Evolutionary conservation across 1,139 yeast species (phyloP).

Genomic region (Lodderomyces margitis): DNA sequence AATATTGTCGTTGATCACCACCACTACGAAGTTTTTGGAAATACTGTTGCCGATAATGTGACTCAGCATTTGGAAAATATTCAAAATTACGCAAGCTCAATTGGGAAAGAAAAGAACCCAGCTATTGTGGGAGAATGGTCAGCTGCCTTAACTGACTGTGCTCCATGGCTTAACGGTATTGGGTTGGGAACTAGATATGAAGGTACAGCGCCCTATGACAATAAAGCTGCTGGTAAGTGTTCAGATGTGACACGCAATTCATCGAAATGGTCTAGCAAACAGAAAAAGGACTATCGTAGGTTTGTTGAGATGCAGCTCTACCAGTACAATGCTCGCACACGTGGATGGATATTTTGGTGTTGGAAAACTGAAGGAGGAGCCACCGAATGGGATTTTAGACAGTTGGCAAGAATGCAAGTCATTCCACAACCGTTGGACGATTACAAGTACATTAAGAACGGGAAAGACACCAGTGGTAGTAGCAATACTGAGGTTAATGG

Average conservation of each 20-base stretch:
- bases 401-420: constrained; percentile 46
- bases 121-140: constrained; percentile 65
- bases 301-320: constrained; percentile 39
- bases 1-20: constrained; percentile 62
- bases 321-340: constrained; percentile 26
- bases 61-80: constrained; percentile 40
- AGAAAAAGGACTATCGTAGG: constrained; percentile 48
- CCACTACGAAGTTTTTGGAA: constrained; percentile 58
- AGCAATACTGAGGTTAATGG: neutral
- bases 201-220: constrained; percentile 41
- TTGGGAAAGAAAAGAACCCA: constrained; percentile 44
- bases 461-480: constrained; percentile 27
- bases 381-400: constrained; percentile 62
- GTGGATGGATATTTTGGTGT: constrained; percentile 71
- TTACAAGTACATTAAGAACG: constrained; percentile 40
- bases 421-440: constrained; percentile 61
- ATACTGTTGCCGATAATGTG: constrained; percentile 35
- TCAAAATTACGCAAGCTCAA: constrained; percentile 33
- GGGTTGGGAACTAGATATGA: constrained; percentile 60
- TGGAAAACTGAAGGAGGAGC: constrained; percentile 58
- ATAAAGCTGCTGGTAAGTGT: constrained; percentile 33
- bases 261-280: constrained; percentile 35
- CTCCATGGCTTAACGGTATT: constrained; percentile 64
- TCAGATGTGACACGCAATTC: constrained; percentile 24
- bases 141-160: constrained; percentile 64